Evolutionary conservation across 2,329 filamentous ascomycete species (phyloP), one percentile per base, ranked within the genome.

Genomic region (Aspergillus viridinutans): DNA sequence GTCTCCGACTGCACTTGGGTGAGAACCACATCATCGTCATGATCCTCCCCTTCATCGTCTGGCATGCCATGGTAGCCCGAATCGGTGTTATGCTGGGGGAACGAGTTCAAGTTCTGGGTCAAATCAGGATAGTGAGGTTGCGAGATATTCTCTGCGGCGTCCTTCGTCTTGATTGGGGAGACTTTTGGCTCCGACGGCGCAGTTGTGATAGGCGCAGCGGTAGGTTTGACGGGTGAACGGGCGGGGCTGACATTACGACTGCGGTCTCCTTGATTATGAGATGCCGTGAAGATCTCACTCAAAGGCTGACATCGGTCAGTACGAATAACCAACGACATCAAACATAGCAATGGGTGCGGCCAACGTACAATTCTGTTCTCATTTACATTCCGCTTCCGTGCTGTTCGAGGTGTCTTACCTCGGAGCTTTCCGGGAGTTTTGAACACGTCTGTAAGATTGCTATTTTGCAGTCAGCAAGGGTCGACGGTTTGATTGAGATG

Each of bases 361-460:
- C 10, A 49, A 71, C 76, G 63, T 69, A 80, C 78, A 64, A 78
- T 70, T 58, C 78, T 72, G 55, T 67, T 65, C 61, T 79, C 76
- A 51, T 73, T 71, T 25, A 69, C 67, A 59, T 75, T 74, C 49
- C 74, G 71, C 61, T 78, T 80, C 51, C 77, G 71, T 14, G 68
- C 69, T 4, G 78, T 80, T 21, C 76, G 71, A 55, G 78, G 78
- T 9, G 78, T 80, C 64, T 79, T 80, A 29, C 78, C 78, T 60
- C 75, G 69, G 59, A 80, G 67, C 58, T 80, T 80, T 8, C 77
- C 77, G 1, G 78, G 78, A 0, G 78, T 81, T 55, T 97, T 99
- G 80, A 97, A 97, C n/a, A 95, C 87, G 67, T 97, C 93, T 61
- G 90, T 85, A 58, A 97, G 87, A 72, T 93, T 93, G 61, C 94